Conservation (phyloP, 1,284 basidiomycete species). For the Leccinum angustisporum region DNA sequence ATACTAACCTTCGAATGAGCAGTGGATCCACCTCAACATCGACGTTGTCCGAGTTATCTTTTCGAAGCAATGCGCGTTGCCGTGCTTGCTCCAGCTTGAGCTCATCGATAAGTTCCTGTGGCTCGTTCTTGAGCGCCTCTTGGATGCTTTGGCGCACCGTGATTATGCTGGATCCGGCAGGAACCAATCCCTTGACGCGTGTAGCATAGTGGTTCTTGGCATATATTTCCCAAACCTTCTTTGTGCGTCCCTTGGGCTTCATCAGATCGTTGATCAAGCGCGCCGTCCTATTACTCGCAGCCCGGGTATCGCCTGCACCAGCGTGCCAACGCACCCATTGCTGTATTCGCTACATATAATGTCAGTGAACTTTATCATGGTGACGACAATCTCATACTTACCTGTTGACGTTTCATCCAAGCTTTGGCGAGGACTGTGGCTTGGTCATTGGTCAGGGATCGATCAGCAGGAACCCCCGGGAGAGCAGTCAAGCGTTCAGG, state of each 20-base stretch:
- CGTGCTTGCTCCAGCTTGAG: neutral
- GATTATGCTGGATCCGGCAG: neutral
- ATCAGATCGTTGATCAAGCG: neutral
- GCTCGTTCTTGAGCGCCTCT: neutral
- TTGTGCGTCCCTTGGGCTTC: neutral
- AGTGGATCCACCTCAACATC: neutral
- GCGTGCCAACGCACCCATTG: conserved; percentile 1
- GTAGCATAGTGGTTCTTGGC: neutral
- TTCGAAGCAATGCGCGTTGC: neutral
- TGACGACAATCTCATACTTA: neutral
- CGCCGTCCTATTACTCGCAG: neutral
- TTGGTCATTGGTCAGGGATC: neutral
- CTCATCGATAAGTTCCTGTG: neutral
- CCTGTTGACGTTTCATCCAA: neutral
- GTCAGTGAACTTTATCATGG: neutral
- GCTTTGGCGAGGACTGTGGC: neutral
- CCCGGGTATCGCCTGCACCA: neutral
- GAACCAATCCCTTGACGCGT: neutral
- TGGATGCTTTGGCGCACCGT: neutral
- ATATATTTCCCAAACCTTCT: neutral
- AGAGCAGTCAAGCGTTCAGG: neutral
- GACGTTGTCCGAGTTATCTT: neutral
- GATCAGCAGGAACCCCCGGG: neutral
- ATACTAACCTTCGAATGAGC: neutral
- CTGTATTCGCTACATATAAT: neutral